Conservation (phyloP, 176 grass and related monocot species). For the Aegilops sharonensis region DNA sequence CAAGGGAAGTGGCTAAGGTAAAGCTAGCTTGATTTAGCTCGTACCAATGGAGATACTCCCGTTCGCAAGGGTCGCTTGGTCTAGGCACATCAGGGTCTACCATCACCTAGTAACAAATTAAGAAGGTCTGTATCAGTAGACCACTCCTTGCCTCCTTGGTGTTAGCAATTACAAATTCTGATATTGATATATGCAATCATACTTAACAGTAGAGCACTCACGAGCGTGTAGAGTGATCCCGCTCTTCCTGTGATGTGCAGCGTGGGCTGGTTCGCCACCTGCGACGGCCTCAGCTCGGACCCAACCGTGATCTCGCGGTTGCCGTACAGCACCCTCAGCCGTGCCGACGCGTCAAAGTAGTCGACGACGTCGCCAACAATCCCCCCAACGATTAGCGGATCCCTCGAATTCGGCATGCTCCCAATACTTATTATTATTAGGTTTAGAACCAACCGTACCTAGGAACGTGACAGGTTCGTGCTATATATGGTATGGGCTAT, state of each 20-base stretch:
- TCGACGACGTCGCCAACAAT: constrained; percentile 73
- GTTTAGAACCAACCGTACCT: too few relatives aligned
- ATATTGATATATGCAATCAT: too few relatives aligned
- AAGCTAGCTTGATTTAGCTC: background rate
- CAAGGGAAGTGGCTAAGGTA: background rate
- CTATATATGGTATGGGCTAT: too few relatives aligned
- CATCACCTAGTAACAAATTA: constrained; percentile 49
- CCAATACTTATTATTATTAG: too few relatives aligned
- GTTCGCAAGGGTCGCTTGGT: constrained; percentile 62
- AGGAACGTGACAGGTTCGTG: too few relatives aligned
- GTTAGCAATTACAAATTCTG: too few relatives aligned
- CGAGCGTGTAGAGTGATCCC: constrained; percentile 68
- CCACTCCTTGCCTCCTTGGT: too few relatives aligned
- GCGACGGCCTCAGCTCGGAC: constrained; percentile 78
- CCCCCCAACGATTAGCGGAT: constrained; percentile 67
- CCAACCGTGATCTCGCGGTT: constrained; percentile 66
- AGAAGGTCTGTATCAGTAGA: background rate
- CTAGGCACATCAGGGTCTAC: constrained; percentile 83
- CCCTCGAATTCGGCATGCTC: constrained; percentile 27
- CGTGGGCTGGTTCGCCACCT: constrained; percentile 49
- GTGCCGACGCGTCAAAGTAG: constrained; percentile 39
- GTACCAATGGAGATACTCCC: constrained; percentile 94
- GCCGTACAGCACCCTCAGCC: constrained; percentile 56
- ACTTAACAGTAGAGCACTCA: constrained; percentile 25
- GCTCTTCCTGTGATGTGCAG: constrained; percentile 49